Evolutionary conservation across 2,329 filamentous ascomycete species (phyloP).

Genomic region (Cytospora chrysosperma): DNA sequence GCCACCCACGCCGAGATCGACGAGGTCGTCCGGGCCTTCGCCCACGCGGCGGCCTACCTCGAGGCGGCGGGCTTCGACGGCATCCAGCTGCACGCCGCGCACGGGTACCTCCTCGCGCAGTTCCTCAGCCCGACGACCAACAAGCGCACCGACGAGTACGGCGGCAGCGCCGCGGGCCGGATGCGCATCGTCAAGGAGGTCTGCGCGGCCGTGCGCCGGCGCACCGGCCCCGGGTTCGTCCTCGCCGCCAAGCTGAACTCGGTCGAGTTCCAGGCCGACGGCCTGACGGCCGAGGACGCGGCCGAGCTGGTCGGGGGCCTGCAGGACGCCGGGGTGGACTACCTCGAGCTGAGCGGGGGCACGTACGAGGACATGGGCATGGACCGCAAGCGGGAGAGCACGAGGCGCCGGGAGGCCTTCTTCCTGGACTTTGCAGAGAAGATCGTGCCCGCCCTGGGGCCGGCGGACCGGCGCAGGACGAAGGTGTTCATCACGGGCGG

Average conservation of each 20-base stretch:
- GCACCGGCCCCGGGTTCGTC: slow-evolving; percentile 37
- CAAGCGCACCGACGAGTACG: slow-evolving; percentile 51
- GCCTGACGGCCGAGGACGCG: slow-evolving; percentile 51
- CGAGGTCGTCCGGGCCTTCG: slow-evolving; percentile 58
- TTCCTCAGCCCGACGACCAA: slow-evolving; percentile 52
- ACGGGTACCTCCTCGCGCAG: slow-evolving; percentile 54
- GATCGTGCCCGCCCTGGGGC: slow-evolving; percentile 41
- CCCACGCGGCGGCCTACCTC: slow-evolving; percentile 59
- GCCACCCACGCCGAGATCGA: slow-evolving; percentile 55
- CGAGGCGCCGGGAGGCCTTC: slow-evolving; percentile 56
- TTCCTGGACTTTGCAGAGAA: slow-evolving; percentile 60
- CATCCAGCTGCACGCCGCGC: slow-evolving; percentile 51
- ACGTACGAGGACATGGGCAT: slow-evolving; percentile 58
- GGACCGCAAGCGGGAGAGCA: slow-evolving; percentile 51
- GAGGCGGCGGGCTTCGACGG: slow-evolving; percentile 62
- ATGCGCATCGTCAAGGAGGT: slow-evolving; percentile 47
- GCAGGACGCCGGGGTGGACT: slow-evolving; percentile 50
- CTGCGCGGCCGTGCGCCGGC: slow-evolving; percentile 34
- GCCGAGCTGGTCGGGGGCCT: slow-evolving; percentile 46
- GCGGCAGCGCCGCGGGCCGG: slow-evolving; percentile 44
- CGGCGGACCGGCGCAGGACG: slow-evolving; percentile 45
- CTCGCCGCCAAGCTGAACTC: slow-evolving; percentile 58
- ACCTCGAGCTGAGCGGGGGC: slow-evolving; percentile 60
- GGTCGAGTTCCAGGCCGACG: slow-evolving; percentile 54
- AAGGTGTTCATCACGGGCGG: slow-evolving; percentile 60